Conservation (phyloP, 164 flowering plant genomes). For the Piper longum region DNA sequence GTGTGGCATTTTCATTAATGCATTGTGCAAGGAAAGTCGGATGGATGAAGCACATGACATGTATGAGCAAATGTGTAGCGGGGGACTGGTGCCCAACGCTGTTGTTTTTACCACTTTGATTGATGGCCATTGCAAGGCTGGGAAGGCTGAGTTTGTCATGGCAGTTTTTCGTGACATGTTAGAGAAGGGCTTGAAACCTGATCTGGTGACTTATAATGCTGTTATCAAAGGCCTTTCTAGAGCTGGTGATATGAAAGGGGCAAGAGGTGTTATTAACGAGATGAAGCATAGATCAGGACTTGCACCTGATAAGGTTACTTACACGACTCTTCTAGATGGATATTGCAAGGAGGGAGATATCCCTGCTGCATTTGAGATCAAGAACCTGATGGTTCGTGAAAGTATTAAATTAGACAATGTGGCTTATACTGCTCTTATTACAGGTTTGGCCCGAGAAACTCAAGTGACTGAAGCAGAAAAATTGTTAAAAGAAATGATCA, state of each 20-base stretch:
- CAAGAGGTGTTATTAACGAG: constrained; percentile 35
- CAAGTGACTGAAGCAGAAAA: constrained; percentile 42
- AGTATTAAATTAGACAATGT: constrained; percentile 57
- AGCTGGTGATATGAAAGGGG: constrained; percentile 38
- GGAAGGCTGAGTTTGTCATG: constrained; percentile 31
- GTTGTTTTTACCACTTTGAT: constrained; percentile 64
- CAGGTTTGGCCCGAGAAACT: constrained; percentile 50
- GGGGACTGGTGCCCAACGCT: constrained; percentile 44
- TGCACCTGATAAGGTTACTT: constrained; percentile 64
- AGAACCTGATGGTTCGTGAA: constrained; percentile 32
- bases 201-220: constrained; percentile 47
- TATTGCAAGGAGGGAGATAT: constrained; percentile 62
- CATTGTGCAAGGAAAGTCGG: constrained; percentile 39
- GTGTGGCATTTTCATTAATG: constrained; percentile 32
- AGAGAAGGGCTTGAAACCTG: constrained; percentile 37
- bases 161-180: constrained; percentile 42
- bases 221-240: constrained; percentile 62
- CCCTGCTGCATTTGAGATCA: constrained; percentile 37
- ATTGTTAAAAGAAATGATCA: constrained; percentile 48
- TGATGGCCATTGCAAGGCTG: constrained; percentile 53
- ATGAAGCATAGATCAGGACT: constrained; percentile 28
- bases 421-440: constrained; percentile 56
- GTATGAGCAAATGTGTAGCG: constrained; percentile 43
- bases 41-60: constrained; percentile 39
- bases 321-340: constrained; percentile 67